Conservation (phyloP, 2,329 filamentous ascomycete species). For the Sphaerulina vaccinii region DNA sequence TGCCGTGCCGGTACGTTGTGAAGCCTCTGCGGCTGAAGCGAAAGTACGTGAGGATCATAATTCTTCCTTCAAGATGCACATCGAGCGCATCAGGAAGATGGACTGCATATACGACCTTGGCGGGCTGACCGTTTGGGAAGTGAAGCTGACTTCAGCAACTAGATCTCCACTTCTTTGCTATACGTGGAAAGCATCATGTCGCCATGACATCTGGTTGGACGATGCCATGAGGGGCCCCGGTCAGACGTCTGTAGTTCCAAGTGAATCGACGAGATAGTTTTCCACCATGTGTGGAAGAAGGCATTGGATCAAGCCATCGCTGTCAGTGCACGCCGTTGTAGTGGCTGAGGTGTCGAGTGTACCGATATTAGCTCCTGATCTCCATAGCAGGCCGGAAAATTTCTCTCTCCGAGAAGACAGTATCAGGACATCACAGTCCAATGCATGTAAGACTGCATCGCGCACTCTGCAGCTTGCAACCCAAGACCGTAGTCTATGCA, state of each 20-base stretch:
- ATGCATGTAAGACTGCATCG: no score
- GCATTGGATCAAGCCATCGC: background rate
- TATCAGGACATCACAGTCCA: no score
- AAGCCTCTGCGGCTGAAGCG: background rate
- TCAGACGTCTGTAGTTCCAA: background rate
- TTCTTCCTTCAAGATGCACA: background rate
- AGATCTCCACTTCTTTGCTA: background rate
- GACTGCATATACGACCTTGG: slow-evolving; percentile 3
- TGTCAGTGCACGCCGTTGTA: background rate
- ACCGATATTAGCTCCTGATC: no score
- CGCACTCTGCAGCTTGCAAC: no score
- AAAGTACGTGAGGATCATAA: background rate
- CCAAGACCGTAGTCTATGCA: no score
- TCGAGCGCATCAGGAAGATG: background rate
- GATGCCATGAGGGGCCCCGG: background rate
- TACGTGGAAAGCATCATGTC: background rate
- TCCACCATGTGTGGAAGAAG: no score
- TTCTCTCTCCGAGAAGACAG: no score
- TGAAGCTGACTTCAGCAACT: background rate
- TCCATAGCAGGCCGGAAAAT: no score
- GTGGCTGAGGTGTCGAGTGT: background rate
- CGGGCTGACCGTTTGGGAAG: background rate
- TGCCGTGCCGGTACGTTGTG: background rate
- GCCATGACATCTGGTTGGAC: background rate
- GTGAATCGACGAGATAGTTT: background rate